phyloP scores from a whole-genome alignment of 78 protist species.

The Emiliania huxleyi region DNA sequence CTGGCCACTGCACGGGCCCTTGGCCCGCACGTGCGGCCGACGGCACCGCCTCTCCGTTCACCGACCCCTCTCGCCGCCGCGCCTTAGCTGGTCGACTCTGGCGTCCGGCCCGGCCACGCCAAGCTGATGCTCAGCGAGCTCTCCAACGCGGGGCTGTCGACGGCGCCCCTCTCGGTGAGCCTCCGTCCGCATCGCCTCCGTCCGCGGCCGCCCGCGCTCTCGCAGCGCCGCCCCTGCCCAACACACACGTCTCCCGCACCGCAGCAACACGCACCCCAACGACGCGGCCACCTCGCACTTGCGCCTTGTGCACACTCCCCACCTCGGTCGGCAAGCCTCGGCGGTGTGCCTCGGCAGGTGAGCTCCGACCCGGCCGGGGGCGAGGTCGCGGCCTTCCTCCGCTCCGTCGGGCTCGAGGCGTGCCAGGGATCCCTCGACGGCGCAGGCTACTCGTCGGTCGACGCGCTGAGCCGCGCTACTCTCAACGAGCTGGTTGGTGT shows the following conservation, averaged over 20 bases:
- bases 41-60: too few relatives aligned
- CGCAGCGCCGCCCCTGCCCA: too few relatives aligned
- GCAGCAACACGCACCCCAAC: too few relatives aligned
- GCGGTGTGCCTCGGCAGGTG: too few relatives aligned
- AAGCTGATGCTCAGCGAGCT: not conserved
- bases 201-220: too few relatives aligned
- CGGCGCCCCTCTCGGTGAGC: not conserved
- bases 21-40: too few relatives aligned
- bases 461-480: not conserved
- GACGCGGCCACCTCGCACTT: not conserved
- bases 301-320: not conserved
- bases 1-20: too few relatives aligned
- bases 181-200: too few relatives aligned
- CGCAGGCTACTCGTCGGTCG: not conserved
- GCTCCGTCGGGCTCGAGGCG: not conserved
- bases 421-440: not conserved
- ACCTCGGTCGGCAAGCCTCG: too few relatives aligned
- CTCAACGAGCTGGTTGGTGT: not conserved
- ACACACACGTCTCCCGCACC: too few relatives aligned
- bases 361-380: too few relatives aligned
- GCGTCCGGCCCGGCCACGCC: constrained; percentile 5
- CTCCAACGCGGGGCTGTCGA: not conserved
- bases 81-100: not conserved
- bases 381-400: not conserved
- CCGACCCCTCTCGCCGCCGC: too few relatives aligned